Evolutionary conservation across 139 green algal genomes (phyloP).

Genomic region (Yamagishiella unicocca): DNA sequence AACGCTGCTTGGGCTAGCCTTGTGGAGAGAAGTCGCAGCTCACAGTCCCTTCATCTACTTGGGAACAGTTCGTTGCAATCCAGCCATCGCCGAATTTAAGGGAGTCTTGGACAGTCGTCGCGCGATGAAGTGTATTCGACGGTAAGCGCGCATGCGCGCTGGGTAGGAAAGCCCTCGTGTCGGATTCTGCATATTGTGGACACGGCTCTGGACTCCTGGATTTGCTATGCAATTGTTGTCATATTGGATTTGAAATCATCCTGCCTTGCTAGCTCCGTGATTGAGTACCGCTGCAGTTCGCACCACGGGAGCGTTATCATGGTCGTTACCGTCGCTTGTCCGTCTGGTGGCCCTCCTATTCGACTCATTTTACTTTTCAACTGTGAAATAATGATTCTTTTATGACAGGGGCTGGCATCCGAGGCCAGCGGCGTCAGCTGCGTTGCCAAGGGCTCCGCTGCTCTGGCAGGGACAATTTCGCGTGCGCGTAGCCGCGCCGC

Average conservation of each 20-base stretch:
- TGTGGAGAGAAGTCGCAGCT: background rate
- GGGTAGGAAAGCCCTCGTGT: no score
- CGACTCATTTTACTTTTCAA: background rate
- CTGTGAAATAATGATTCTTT: background rate
- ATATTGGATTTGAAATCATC: background rate
- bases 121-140: background rate
- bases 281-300: background rate
- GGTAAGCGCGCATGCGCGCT: no score
- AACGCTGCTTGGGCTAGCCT: no score
- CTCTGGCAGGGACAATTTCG: background rate
- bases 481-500: background rate
- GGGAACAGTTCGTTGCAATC: background rate
- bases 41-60: background rate
- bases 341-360: background rate
- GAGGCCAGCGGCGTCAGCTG: background rate
- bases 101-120: background rate
- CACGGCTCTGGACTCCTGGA: background rate
- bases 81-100: background rate
- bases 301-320: background rate
- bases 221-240: background rate
- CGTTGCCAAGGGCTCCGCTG: background rate
- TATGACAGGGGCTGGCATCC: background rate
- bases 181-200: no score
- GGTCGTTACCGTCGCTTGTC: background rate
- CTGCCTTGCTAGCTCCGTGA: background rate